phyloP scores from a whole-genome alignment of 164 flowering plant species.

The Tinospora cordifolia region DNA sequence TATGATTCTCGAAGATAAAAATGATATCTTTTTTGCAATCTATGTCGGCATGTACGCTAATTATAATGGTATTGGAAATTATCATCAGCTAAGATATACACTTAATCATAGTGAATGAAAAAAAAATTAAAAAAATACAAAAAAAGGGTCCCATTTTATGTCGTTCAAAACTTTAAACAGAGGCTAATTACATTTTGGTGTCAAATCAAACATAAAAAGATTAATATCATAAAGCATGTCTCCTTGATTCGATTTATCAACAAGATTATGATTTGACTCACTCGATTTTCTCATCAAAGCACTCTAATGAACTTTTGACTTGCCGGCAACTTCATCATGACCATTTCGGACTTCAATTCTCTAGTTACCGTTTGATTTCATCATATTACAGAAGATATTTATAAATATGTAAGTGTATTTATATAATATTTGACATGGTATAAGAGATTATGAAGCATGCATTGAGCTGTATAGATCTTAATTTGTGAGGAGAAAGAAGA shows the following conservation, averaged over 20 bases:
- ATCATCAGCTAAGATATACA: neutral
- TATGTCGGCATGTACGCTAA: neutral
- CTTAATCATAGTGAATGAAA: neutral
- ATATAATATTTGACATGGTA: too few relatives aligned
- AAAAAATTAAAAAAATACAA: too few relatives aligned
- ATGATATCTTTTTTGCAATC: neutral
- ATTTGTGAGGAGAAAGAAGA: neutral
- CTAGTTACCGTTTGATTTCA: neutral
- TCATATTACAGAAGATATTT: too few relatives aligned
- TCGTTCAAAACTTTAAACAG: neutral
- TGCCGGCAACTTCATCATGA: constrained; percentile 20
- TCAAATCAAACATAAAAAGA: constrained; percentile 22
- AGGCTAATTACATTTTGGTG: constrained; percentile 17
- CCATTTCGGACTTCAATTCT: constrained; percentile 9
- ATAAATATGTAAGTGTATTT: too few relatives aligned
- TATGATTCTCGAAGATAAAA: too few relatives aligned
- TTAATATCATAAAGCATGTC: constrained; percentile 12
- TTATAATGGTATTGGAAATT: neutral
- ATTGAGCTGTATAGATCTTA: too few relatives aligned
- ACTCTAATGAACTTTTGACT: constrained; percentile 39
- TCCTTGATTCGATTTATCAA: constrained; percentile 21
- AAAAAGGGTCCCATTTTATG: neutral
- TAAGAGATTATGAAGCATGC: too few relatives aligned
- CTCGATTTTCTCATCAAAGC: constrained; percentile 30
- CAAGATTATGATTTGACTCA: constrained; percentile 28